Base-by-base conservation (phyloP, 768 basidiomycete genomes). In the Suillus subalutaceus region DNA sequence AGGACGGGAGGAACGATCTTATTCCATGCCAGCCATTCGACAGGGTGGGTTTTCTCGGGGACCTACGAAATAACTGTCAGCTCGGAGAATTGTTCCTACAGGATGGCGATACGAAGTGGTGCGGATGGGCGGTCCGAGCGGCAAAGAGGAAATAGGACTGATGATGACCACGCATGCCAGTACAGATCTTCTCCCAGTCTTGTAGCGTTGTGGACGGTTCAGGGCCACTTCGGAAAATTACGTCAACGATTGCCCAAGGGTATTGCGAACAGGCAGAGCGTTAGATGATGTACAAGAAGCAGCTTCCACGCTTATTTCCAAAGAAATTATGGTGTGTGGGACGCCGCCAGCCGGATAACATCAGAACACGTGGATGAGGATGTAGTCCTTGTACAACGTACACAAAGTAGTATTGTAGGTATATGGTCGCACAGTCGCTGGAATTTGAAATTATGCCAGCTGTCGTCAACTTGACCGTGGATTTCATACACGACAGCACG, bases 381-480 rank as follows among this genome's bases (percentile, higher is more conserved):
- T 16, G 23, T 58, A 20, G 35, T 13, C 57, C 57, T 16, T 23
- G 57, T 40, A 58, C n/a, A 38, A 38, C 35, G 13, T n/a, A 57
- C 35, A 57, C 13, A 57, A n/a, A 37, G 20, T 57, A n/a, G 18
- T 55, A 55, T 57, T 37, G 35, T 57, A 37, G 13, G 13, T 38
- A 37, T 38, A 57, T 12, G 56, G 56, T 57, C 20, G 56, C 35
- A 37, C 57, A 40, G 35, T 38, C 23, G 57, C 23, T 58, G 15
- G n/a, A 38, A 38, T 58, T 58, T 38, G 57, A 58, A 57, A 58
- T 40, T 40, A 23, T 58, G 57, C 57, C 37, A 58, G 37, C 57
- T 23, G 57, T 58, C 13, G 23, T 58, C 37, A 40, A 58, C 57
- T 18, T 40, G 32, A 18, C 55, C 20, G 32, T 12, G 55, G 32